Percentiles rank a stretch among this genome's conserved stretches.
Evolutionary conservation across 1,284 basidiomycete species (phyloP).

Genomic region (Grifola frondosa): DNA sequence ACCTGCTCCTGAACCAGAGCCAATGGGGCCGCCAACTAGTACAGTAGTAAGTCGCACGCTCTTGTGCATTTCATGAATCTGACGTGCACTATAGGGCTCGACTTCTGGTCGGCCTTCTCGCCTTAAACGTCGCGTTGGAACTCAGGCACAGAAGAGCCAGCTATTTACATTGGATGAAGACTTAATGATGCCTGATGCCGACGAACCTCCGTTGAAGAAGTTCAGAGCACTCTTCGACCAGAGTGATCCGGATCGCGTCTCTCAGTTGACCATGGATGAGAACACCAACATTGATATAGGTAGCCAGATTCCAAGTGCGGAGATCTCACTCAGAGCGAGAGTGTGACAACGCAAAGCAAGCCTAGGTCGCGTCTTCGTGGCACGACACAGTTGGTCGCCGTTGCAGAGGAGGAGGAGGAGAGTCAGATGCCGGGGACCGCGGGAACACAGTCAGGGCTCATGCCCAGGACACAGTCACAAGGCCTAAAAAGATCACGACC

Average conservation of each 20-base stretch:
- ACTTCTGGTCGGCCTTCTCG: slow-evolving; percentile 30
- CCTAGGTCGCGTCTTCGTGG: neutral
- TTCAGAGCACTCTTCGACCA: slow-evolving; percentile 71
- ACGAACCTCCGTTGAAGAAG: slow-evolving; percentile 62
- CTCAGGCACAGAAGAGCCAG: slow-evolving; percentile 17
- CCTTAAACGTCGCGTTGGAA: slow-evolving; percentile 41
- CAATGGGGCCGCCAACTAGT: slow-evolving; percentile 3
- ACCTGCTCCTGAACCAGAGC: slow-evolving; percentile 1
- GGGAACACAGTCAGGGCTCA: slow-evolving; percentile 6
- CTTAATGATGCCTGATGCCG: slow-evolving; percentile 29
- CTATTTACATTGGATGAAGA: slow-evolving; percentile 21
- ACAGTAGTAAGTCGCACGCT: slow-evolving; percentile 11
- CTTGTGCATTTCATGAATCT: neutral
- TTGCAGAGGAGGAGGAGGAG: slow-evolving; percentile 23
- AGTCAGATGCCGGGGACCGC: slow-evolving; percentile 14
- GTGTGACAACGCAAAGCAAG: slow-evolving; percentile 1
- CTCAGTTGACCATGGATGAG: slow-evolving; percentile 21
- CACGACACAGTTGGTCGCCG: slow-evolving; percentile 3
- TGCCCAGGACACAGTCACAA: slow-evolving; percentile 37
- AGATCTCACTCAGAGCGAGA: slow-evolving; percentile 40
- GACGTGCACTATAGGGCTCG: slow-evolving; percentile 7
- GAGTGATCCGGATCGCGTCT: slow-evolving; percentile 50
- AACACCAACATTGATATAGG: too few species aligned
- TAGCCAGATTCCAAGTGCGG: slow-evolving; percentile 27
- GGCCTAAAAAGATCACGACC: slow-evolving; percentile 12